Base-by-base conservation (phyloP, 208 protist genomes). In the Blastocrithidia nonstop region DNA sequence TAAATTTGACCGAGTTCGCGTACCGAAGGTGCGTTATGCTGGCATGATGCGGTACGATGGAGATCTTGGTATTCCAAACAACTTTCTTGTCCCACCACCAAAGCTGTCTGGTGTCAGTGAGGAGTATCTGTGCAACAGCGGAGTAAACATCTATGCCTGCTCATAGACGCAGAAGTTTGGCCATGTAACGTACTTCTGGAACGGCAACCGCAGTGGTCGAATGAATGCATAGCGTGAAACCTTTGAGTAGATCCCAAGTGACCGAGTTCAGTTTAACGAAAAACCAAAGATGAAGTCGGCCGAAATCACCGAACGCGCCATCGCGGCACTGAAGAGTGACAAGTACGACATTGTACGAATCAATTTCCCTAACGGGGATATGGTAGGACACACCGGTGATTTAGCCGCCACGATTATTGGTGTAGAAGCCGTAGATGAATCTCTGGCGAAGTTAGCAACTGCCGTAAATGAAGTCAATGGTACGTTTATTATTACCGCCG, bases 151-250 rank as follows among this genome's bases (percentile, higher is more conserved):
- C 36, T 96, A 88, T 43, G 93, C 89, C 48, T 84, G 87, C 66
- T 92, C 89, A 17, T 90, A 97, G 70, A 97, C 93, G 22, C 91
- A 97, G 62, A 97, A 97, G 86, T 97, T 95, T 55, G 90, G 90
- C 26, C 91, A 97, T 65, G 92, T 97, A 26, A 97, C 91, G 3
- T 97, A 94, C 83, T 97, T 97, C 64, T 97, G 84, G 84, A 97
- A 97, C 61, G 93, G 93, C 38, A 97, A 97, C 78, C 73, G 87
- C 56, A 88, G 70, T 45, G 93, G 88, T 43, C 91, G 95, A 62
- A 36, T 96, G 38, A 54, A 87, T 59, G 79, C 80, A 50, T 36
- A 68, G 47, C 66, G 76, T 42, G 91, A 97, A 66, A 86, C 72
- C 21, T 96, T 96, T 65, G 57, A 72, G 31, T 78, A 94, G 65